Evolutionary conservation across 192 early-diverging fungal genomes (phyloP).

Genomic region (Dimargaris xerosporica): DNA sequence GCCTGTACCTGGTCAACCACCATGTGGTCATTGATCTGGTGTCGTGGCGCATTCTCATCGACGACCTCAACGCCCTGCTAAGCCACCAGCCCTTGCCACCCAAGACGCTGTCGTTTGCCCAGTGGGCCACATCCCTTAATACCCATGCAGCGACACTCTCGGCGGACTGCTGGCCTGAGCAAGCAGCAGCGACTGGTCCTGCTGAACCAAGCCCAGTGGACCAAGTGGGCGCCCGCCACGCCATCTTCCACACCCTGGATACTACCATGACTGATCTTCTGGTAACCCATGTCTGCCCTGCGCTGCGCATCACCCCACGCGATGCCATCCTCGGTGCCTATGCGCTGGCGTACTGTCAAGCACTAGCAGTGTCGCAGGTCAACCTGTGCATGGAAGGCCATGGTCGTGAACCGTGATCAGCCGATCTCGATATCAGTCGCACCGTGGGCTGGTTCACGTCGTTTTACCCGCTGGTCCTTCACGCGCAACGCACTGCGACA

Average conservation of each 20-base stretch:
- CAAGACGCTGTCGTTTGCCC: conserved; percentile 15
- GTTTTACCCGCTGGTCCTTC: conserved; percentile 9
- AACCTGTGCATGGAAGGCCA: conserved; percentile 10
- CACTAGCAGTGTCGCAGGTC: neutral
- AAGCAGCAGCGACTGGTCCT: neutral
- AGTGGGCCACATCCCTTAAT: conserved; percentile 11
- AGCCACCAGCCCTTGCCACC: conserved; percentile 11
- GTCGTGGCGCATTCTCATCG: conserved; percentile 22
- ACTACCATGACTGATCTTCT: neutral
- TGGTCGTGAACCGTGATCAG: conserved; percentile 7
- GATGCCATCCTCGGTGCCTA: neutral
- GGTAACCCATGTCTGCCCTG: neutral
- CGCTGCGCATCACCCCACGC: neutral
- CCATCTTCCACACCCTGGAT: neutral
- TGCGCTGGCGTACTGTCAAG: neutral
- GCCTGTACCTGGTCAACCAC: conserved; percentile 14
- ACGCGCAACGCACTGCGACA: neutral
- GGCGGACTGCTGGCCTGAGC: neutral
- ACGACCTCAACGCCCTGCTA: conserved; percentile 15
- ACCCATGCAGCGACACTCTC: neutral
- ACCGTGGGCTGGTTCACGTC: conserved; percentile 21
- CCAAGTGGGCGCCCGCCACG: neutral
- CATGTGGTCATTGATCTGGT: conserved; percentile 20
- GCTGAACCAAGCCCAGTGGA: no score
- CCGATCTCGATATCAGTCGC: conserved; percentile 3